These are phyloP conservation scores for Tylopilus orsonianus DNA, from an alignment of 1,284 basidiomycete species.

Conservation along the genomic window DNA sequence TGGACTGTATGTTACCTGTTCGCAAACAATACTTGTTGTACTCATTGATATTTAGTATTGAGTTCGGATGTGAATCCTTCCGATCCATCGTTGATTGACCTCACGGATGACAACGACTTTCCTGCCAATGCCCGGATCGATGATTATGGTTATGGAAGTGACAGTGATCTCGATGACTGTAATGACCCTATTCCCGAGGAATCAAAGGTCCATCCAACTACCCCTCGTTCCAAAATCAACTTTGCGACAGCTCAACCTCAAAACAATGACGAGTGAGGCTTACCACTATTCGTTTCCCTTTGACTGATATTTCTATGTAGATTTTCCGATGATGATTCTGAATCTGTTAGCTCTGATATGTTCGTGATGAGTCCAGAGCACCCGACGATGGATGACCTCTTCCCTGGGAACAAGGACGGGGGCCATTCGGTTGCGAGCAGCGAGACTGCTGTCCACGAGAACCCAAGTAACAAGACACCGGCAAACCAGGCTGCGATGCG, in stretches of 20 bases:
- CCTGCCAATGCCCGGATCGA: slow-evolving; percentile 10
- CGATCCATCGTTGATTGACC: slow-evolving; percentile 15
- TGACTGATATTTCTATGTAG: slow-evolving; percentile 9
- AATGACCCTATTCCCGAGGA: slow-evolving; percentile 1
- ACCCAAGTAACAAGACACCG: background rate
- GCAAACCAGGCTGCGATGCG: background rate
- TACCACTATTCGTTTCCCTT: background rate
- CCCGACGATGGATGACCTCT: background rate
- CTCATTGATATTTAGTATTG: slow-evolving; percentile 13
- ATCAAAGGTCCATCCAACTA: background rate
- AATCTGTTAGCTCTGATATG: slow-evolving; percentile 20
- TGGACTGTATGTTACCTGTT: slow-evolving; percentile 14
- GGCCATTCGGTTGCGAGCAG: slow-evolving; percentile 5
- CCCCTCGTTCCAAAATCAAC: background rate
- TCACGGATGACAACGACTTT: slow-evolving; percentile 14
- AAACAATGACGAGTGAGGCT: slow-evolving; percentile 11
- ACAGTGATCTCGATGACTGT: slow-evolving; percentile 30
- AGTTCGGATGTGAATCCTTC: slow-evolving; percentile 14
- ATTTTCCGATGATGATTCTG: slow-evolving; percentile 14
- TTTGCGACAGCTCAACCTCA: background rate
- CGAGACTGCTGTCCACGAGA: slow-evolving; percentile 4
- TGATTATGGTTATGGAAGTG: slow-evolving; percentile 30
- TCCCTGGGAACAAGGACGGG: background rate
- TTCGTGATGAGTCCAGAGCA: slow-evolving; percentile 29
- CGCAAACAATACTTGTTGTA: background rate